A percentile compares a stretch with the other conserved stretches of the same genome.
Evolutionary conservation across 176 grass and related monocot genomes (phyloP).

Genomic region (Poa annua): DNA sequence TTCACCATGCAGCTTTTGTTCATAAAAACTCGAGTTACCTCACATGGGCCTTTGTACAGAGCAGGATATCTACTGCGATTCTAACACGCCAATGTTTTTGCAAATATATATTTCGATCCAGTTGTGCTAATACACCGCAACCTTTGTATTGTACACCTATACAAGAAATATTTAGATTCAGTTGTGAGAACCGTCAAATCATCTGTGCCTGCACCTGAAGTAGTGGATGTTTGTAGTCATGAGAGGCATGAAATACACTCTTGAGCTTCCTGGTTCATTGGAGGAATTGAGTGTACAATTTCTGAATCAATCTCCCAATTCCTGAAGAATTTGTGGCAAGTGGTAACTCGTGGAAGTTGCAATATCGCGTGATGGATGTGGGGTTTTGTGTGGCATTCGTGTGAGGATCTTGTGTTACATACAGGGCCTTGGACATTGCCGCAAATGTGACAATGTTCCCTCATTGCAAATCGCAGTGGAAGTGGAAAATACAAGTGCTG

Average conservation of each 20-base stretch:
- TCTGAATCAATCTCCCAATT: neutral
- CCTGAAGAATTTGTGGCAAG: neutral
- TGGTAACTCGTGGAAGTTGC: neutral
- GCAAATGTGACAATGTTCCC: neutral
- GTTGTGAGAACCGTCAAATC: neutral
- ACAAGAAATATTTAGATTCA: neutral
- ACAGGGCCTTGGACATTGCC: neutral
- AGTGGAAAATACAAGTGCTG: neutral
- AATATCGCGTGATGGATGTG: neutral
- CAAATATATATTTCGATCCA: neutral
- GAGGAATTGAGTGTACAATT: neutral
- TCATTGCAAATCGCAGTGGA: neutral
- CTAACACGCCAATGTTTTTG: neutral
- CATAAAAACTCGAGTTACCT: neutral
- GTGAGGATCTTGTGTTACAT: neutral
- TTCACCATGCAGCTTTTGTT: conserved; percentile 2
- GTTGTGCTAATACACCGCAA: neutral
- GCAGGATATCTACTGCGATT: neutral
- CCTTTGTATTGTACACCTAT: neutral
- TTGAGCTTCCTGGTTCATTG: neutral
- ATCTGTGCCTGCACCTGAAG: neutral
- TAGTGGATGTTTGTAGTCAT: neutral
- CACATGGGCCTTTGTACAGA: conserved; percentile 19
- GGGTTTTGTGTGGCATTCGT: neutral
- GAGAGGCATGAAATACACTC: neutral